Evolutionary conservation across 257 asterid genomes (phyloP).

Genomic region (Solanum paucissectum): DNA sequence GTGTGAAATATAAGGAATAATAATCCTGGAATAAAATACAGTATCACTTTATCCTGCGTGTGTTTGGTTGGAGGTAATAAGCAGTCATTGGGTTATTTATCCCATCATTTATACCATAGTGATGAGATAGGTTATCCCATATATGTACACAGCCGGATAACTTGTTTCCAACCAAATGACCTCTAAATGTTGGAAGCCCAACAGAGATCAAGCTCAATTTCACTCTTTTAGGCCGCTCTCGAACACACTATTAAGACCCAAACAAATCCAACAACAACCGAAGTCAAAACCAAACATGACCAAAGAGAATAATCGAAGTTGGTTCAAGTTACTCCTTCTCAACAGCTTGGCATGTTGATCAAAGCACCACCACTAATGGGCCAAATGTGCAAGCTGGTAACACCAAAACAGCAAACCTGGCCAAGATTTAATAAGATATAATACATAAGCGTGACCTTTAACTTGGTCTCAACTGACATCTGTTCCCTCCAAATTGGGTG

Average conservation of each 20-base stretch:
- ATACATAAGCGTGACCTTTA: not conserved
- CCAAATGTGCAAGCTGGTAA: not conserved
- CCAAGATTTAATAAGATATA: not conserved
- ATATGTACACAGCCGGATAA: too few relatives aligned
- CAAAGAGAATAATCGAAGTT: not conserved
- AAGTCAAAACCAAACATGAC: not conserved
- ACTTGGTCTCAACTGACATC: not conserved
- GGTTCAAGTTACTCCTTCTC: not conserved
- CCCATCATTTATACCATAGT: not conserved
- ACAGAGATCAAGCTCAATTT: not conserved
- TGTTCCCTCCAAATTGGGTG: not conserved
- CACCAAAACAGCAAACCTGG: not conserved
- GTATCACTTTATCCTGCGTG: not conserved
- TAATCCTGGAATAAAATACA: accelerated
- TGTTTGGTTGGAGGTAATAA: not conserved
- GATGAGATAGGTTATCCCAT: not conserved
- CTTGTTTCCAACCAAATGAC: not conserved
- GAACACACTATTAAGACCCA: not conserved
- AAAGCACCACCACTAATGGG: not conserved
- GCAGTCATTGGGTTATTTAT: not conserved
- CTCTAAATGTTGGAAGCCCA: not conserved
- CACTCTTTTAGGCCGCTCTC: not conserved
- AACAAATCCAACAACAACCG: not conserved
- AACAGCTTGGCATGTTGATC: not conserved
- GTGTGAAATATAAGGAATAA: too few relatives aligned